Evolutionary conservation across 257 asterid genomes (phyloP), one percentile per base, ranked within the genome.

Genomic region (Plantago ovata): DNA sequence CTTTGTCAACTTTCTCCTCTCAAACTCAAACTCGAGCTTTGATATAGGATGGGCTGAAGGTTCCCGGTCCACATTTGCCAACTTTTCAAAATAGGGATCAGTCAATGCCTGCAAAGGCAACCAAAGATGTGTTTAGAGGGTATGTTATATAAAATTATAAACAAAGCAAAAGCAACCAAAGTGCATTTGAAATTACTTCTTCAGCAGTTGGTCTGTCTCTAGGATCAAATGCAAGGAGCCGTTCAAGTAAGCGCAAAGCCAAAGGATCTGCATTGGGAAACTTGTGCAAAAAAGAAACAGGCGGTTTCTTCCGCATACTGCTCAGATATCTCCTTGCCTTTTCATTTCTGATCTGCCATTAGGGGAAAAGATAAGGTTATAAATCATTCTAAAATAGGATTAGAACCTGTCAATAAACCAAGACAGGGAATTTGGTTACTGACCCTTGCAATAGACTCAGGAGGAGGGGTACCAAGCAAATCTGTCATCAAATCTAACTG

Each of bases 401-500:
- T 28, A 28, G 36, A 28, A 8, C 2, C 16, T 24, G 15, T n/a
- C 15, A 55, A 2, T 13, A 28, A 3, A 28, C 19, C 36, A 36
- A 19, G 10, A 15, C 0, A 10, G 32, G 2, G 60, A 32, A 32
- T 38, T n/a, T n/a, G 53, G 43, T 41, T 38, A 53, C 51, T 42
- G 58, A 90, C 96, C 96, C 96, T 83, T 36, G 98, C 74, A 66
- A 87, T 81, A 75, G 87, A 72, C 73, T 87, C 95, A 43, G 75
- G 62, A 50, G 98, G 79, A 60, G 98, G 96, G 19, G 91, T 54
- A 41, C 98, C 98, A 56, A 90, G 95, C 65, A 86, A 79, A 72
- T 90, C 98, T n/a, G 96, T 91, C 64, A 91, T 81, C 64, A 91
- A 70, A 58, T 91, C 98, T 84, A 90, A 79, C 72, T 90, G 94